These are phyloP conservation scores for Penicillium diatomitis DNA, from an alignment of 495 filamentous ascomycete genomes.

Conservation along the genomic window DNA sequence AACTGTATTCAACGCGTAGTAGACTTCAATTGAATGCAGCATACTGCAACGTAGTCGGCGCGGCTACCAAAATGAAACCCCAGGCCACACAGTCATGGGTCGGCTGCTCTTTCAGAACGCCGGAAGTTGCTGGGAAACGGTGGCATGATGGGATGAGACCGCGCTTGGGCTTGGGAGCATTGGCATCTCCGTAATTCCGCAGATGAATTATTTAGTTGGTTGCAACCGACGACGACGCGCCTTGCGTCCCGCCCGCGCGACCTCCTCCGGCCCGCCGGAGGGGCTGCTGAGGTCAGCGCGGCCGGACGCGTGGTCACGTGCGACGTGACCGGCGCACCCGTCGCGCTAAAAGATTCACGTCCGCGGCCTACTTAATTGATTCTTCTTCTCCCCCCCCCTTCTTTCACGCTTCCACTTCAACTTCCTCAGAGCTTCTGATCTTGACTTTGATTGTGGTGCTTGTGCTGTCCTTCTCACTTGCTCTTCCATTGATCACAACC, in stretches of 20 bases:
- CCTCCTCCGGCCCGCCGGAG: neutral
- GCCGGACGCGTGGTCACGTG: conserved; percentile 31
- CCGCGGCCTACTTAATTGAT: conserved; percentile 22
- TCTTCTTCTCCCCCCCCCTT: conserved; percentile 19
- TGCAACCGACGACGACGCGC: conserved; percentile 7
- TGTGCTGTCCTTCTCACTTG: conserved; percentile 9
- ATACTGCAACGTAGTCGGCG: conserved; percentile 3
- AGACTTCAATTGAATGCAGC: too few relatives aligned
- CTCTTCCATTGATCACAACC: conserved; percentile 5
- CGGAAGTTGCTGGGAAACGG: conserved; percentile 20
- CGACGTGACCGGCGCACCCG: conserved; percentile 32
- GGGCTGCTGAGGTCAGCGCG: conserved; percentile 4
- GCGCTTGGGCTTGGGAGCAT: too few relatives aligned
- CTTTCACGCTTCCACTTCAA: conserved; percentile 22
- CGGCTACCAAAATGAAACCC: conserved; percentile 5
- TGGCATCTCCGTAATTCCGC: too few relatives aligned
- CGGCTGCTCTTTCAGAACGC: conserved; percentile 15
- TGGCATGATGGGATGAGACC: conserved; percentile 14
- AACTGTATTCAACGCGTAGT: too few relatives aligned
- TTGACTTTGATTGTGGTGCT: conserved; percentile 12
- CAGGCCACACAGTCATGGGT: conserved; percentile 14
- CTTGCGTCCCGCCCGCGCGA: conserved; percentile 4
- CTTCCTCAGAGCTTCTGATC: conserved; percentile 13
- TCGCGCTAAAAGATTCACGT: conserved; percentile 36
- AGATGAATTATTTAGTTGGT: neutral